Percentiles rank a stretch among this genome's conserved stretches.
These are phyloP conservation scores for Chaetomium olivaceum DNA, from an alignment of 2,329 filamentous ascomycete genomes.

Conservation along the genomic window DNA sequence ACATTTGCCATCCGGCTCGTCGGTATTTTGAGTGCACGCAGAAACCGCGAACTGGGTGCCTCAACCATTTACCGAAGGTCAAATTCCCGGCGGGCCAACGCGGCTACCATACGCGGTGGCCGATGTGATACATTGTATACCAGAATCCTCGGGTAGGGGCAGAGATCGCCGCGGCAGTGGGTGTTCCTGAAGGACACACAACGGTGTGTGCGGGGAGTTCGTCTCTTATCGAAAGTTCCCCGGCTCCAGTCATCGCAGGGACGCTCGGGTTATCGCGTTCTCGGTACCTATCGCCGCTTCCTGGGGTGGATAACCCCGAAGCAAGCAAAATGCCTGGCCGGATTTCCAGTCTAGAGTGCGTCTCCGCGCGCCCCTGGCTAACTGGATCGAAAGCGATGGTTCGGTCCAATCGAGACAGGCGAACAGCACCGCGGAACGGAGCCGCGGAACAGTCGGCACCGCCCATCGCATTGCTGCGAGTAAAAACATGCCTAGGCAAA, in stretches of 20 bases:
- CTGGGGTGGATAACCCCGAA: not conserved
- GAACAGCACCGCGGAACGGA: not conserved
- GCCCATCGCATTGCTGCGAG: not conserved
- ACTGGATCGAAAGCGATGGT: not conserved
- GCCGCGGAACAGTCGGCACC: conserved; percentile 11
- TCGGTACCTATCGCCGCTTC: not conserved
- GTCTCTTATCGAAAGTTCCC: not conserved
- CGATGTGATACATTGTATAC: not conserved
- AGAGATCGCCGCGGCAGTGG: too few species aligned
- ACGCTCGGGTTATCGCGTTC: not conserved
- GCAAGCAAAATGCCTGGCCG: conserved; percentile 7
- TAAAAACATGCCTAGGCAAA: conserved; percentile 1
- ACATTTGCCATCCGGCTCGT: not conserved
- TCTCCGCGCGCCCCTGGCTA: conserved; percentile 1
- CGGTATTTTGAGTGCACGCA: not conserved
- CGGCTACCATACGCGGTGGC: not conserved
- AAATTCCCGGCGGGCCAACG: not conserved
- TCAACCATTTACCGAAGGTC: not conserved
- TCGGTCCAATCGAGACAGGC: not conserved
- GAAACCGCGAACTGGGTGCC: not conserved
- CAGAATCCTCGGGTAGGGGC: not conserved
- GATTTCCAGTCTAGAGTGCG: not conserved
- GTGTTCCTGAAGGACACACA: too few species aligned
- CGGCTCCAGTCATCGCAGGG: not conserved
- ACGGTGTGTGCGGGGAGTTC: not conserved